Evolutionary conservation across 1,139 yeast species (phyloP), one percentile per base, ranked within the genome.

Genomic region (Candida albicans): DNA sequence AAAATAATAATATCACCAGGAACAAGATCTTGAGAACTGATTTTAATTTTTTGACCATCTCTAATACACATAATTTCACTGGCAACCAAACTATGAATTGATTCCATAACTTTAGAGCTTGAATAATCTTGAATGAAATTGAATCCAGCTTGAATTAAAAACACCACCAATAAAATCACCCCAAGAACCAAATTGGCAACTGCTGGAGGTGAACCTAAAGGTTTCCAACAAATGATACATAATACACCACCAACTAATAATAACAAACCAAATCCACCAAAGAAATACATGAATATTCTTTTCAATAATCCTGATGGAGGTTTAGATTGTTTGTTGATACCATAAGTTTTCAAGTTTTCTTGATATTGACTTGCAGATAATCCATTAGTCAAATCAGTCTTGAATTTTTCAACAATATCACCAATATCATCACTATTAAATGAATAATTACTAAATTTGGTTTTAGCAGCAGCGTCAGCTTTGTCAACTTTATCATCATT

Each of bases 111-210:
- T 42, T 66, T 64, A 2, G 77, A 65, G 33, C 78, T 66, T 8
- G 78, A 71, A 58, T 63, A 75, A 50, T 77, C 82, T 49, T 77
- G 81, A 55, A 68, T 65, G 46, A 75, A 76, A 54, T 75, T 75
- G 58, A 75, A 74, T 15, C 54, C 49, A 0, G 80, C 81, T 56
- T 75, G 81, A 13, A 75, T 52, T n/a, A 73, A 38, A 50, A 77
- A 73, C 7, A 77, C 76, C 18, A 64, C 59, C 22, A 76, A 58
- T 35, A 77, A 56, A 14, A 76, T 65, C 37, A 73, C 59, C 29
- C 79, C 81, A 36, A 76, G 65, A 12, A 71, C 70, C 46, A 75
- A 61, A 52, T 77, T 77, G 4, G 80, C 67, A 15, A 65, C 53
- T 0, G 71, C 68, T 2, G 82, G 81, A 18, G 81, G 81, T 30